Percentiles rank a stretch among this genome's conserved stretches.
Conservation (phyloP, 257 asterid species). For the Solanum lycopersicoides region DNA sequence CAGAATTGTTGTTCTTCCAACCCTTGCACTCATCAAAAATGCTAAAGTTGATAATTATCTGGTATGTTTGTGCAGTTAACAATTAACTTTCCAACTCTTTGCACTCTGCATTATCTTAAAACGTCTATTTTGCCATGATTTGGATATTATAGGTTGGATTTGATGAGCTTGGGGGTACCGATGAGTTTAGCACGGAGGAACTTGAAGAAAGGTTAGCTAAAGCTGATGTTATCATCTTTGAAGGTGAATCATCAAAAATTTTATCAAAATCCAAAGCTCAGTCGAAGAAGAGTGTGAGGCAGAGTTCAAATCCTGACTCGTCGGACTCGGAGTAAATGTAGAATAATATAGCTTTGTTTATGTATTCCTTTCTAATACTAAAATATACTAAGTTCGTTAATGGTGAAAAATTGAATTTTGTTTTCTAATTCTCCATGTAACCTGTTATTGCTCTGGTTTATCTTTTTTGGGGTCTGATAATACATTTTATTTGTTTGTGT, state of each 20-base stretch:
- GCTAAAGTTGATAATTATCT: slow-evolving; percentile 95
- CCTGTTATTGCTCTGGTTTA: not conserved
- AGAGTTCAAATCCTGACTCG: slow-evolving; percentile 51
- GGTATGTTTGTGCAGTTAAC: slow-evolving; percentile 27
- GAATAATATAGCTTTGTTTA: not conserved
- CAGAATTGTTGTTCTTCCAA: slow-evolving; percentile 81
- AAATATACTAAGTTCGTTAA: not conserved
- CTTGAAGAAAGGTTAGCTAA: slow-evolving; percentile 89
- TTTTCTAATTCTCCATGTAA: not conserved
- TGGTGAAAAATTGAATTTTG: not conserved
- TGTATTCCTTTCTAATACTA: not conserved
- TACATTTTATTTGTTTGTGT: not conserved
- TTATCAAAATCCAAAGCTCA: slow-evolving; percentile 52
- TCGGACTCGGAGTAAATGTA: slow-evolving; percentile 60
- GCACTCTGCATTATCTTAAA: not conserved
- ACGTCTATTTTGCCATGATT: not conserved
- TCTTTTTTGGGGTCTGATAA: not conserved
- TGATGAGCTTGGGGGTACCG: slow-evolving; percentile 91
- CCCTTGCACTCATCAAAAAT: slow-evolving; percentile 78
- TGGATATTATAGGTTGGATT: slow-evolving; percentile 62
- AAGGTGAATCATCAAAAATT: slow-evolving; percentile 61
- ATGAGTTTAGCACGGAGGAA: slow-evolving; percentile 86
- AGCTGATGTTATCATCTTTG: slow-evolving; percentile 53
- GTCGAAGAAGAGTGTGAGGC: slow-evolving; percentile 55
- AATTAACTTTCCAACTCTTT: not conserved